A percentile compares a stretch with the other conserved stretches of the same genome.
phyloP scores from a whole-genome alignment of 2,329 filamentous ascomycete species.

The Penicillium vulpinum region DNA sequence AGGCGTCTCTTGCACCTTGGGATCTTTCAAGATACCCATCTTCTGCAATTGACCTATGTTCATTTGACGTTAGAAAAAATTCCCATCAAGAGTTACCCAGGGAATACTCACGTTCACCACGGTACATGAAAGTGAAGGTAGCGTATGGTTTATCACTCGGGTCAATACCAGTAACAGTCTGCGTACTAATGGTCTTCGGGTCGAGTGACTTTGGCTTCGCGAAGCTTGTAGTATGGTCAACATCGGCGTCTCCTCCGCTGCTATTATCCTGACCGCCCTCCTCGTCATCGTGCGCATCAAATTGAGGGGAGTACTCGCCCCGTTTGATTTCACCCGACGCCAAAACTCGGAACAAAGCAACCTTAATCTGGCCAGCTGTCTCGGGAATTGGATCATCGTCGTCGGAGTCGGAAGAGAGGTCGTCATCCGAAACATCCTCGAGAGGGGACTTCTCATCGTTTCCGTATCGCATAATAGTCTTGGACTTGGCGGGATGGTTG shows the following conservation, averaged over 20 bases:
- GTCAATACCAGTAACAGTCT: constrained; percentile 98
- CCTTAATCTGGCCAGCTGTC: constrained; percentile 95
- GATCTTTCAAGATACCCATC: constrained; percentile 79
- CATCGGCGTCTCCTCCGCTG: constrained; percentile 70
- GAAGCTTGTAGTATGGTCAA: constrained; percentile 97
- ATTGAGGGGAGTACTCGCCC: constrained; percentile 96
- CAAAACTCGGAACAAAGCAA: constrained; percentile 90
- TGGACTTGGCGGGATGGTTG: constrained; percentile 35
- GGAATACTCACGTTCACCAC: constrained; percentile 76
- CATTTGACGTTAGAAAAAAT: not conserved
- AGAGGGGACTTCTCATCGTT: constrained; percentile 72
- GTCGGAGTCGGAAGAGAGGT: constrained; percentile 67
- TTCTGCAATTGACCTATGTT: constrained; percentile 83
- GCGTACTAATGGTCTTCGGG: constrained; percentile 95
- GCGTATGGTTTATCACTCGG: constrained; percentile 95
- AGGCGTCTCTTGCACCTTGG: constrained; percentile 62
- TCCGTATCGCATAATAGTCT: constrained; percentile 75
- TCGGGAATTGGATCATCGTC: constrained; percentile 83
- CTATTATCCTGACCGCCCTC: constrained; percentile 65
- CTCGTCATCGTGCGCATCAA: constrained; percentile 93
- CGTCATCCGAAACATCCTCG: constrained; percentile 71
- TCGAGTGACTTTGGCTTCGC: constrained; percentile 94
- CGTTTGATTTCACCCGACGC: constrained; percentile 97
- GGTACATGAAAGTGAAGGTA: constrained; percentile 95
- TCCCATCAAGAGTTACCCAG: not conserved